Percentiles rank a stretch among this genome's conserved stretches.
phyloP scores from a whole-genome alignment of 352 stramenopile species.

The Pythium periplocum region DNA sequence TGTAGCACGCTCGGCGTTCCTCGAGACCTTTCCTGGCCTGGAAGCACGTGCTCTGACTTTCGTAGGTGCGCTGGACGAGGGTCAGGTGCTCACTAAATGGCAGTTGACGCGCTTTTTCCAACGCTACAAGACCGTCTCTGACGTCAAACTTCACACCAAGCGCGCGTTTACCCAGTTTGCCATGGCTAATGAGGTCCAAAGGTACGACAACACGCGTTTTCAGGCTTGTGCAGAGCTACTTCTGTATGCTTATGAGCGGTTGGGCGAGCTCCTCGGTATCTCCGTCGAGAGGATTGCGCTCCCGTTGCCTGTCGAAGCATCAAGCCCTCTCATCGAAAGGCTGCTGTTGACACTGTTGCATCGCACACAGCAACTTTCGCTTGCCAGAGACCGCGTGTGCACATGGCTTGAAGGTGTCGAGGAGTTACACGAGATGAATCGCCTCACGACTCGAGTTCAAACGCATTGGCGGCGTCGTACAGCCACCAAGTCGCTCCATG shows the following conservation, averaged over 20 bases:
- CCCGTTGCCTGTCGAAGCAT: neutral
- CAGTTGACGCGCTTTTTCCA: conserved; percentile 69
- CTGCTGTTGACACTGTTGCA: too few species aligned
- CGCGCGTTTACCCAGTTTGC: conserved; percentile 46
- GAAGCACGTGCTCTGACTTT: conserved; percentile 59
- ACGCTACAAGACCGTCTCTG: conserved; percentile 36
- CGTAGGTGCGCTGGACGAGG: conserved; percentile 33
- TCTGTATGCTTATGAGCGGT: conserved; percentile 55
- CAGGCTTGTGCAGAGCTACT: conserved; percentile 38
- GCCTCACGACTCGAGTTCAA: conserved; percentile 34
- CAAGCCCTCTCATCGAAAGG: too few species aligned
- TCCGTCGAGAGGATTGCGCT: conserved; percentile 20
- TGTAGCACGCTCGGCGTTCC: conserved; percentile 49
- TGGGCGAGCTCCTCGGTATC: conserved; percentile 47
- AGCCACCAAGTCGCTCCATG: conserved; percentile 31
- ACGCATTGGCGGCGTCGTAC: conserved; percentile 46
- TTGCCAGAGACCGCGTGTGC: conserved; percentile 19
- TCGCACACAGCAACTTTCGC: neutral
- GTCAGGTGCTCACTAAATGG: conserved; percentile 38
- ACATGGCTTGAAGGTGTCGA: conserved; percentile 23
- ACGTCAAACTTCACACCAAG: conserved; percentile 31
- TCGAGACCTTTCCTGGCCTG: conserved; percentile 57
- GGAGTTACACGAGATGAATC: conserved; percentile 32
- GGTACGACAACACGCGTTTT: conserved; percentile 41
- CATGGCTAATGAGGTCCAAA: conserved; percentile 42